These are phyloP conservation scores for Epichloe elymi DNA, from an alignment of 2,329 filamentous ascomycete species.

Conservation along the genomic window DNA sequence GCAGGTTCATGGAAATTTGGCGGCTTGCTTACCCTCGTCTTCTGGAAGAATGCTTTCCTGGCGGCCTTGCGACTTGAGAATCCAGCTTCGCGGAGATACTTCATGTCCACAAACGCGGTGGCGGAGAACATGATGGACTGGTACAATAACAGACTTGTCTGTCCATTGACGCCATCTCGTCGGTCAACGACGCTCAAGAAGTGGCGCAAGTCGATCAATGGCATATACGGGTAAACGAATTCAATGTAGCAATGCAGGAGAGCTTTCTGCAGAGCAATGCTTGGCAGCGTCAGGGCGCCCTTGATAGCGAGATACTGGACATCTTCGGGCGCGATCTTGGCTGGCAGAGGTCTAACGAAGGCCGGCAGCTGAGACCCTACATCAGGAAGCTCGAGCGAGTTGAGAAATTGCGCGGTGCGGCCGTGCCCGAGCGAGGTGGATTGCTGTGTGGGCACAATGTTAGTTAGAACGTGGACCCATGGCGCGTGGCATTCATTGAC, in stretches of 20 bases:
- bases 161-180: constrained; percentile 54
- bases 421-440: constrained; percentile 20
- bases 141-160: constrained; percentile 75
- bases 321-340: constrained; percentile 67
- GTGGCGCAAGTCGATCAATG: constrained; percentile 58
- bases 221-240: constrained; percentile 91
- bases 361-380: constrained; percentile 36
- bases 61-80: constrained; percentile 69
- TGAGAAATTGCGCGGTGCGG: constrained; percentile 30
- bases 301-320: constrained; percentile 72
- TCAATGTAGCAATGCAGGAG: constrained; percentile 73
- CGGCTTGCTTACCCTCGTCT: constrained; percentile 54
- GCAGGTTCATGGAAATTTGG: background rate
- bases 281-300: constrained; percentile 69
- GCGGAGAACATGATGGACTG: constrained; percentile 93
- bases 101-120: constrained; percentile 75
- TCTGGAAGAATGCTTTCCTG: constrained; percentile 78
- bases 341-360: constrained; percentile 70
- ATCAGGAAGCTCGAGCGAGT: constrained; percentile 35
- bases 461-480: background rate
- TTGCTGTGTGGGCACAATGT: background rate
- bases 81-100: constrained; percentile 61
- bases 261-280: constrained; percentile 58
- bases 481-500: constrained; percentile 9
- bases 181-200: constrained; percentile 48